phyloP scores from a whole-genome alignment of 345 rosid species.

The Mallotus nudiflorus region DNA sequence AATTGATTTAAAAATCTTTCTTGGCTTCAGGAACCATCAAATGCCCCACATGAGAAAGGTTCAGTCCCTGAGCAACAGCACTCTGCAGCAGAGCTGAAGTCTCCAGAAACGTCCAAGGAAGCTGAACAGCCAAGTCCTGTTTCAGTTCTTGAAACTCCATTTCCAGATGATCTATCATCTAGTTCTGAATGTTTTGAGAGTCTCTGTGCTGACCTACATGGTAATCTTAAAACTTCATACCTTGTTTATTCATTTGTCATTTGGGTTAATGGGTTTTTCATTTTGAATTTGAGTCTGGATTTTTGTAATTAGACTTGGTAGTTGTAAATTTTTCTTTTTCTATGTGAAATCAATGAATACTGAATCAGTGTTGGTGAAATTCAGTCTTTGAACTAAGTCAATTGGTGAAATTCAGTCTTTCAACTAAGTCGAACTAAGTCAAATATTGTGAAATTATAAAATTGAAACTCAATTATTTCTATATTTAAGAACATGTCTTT shows the following conservation, averaged over 20 bases:
- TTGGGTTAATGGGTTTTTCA: background rate
- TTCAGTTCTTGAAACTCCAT: conserved; percentile 88
- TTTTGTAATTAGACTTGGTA: background rate
- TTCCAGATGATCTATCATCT: conserved; percentile 66
- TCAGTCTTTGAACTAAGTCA: no score
- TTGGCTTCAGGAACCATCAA: conserved; percentile 52
- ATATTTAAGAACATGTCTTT: background rate
- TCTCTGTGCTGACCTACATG: conserved; percentile 87
- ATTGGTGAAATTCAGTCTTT: no score
- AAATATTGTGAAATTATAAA: background rate
- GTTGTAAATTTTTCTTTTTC: background rate
- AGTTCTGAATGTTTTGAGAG: conserved; percentile 94
- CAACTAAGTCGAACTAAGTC: no score
- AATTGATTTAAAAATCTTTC: background rate
- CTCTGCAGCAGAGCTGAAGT: conserved; percentile 45
- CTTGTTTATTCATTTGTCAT: background rate
- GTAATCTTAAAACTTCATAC: conserved; percentile 38
- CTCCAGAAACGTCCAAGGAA: conserved; percentile 67
- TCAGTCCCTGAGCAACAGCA: conserved; percentile 35
- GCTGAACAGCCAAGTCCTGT: conserved; percentile 94
- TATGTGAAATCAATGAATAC: no score
- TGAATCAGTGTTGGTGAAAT: no score
- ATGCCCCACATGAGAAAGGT: conserved; percentile 36
- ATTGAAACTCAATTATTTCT: background rate
- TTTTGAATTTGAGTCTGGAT: background rate